Evolutionary conservation across 1,284 basidiomycete genomes (phyloP).

Genomic region (Fomitopsis schrenkii): DNA sequence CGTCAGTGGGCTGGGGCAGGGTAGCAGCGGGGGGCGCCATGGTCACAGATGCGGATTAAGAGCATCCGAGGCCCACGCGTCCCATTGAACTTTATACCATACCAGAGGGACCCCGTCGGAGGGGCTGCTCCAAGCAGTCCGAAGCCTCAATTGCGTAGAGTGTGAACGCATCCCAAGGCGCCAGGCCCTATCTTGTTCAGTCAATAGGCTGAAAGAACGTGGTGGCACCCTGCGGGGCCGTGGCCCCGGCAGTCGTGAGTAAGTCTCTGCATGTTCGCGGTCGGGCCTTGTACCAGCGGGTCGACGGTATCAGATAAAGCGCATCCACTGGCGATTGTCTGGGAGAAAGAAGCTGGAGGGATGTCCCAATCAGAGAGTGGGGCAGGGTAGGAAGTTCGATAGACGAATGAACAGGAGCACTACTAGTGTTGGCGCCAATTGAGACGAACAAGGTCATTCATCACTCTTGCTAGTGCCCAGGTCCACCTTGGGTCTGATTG

Average conservation of each 20-base stretch:
- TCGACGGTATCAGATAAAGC: constrained; percentile 1
- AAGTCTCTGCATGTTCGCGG: background rate
- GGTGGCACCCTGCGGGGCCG: background rate
- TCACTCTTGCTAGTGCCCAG: no score
- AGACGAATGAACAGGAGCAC: no score
- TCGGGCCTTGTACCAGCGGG: background rate
- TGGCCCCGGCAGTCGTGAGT: background rate
- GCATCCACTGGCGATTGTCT: background rate
- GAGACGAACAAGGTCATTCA: no score
- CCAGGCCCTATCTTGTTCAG: background rate
- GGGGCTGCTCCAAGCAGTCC: background rate
- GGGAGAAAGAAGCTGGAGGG: background rate
- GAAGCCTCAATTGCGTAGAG: background rate
- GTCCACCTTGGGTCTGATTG: no score
- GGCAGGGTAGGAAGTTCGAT: background rate
- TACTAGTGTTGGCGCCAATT: no score
- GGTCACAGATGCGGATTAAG: background rate
- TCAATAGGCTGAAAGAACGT: background rate
- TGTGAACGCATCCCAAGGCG: background rate
- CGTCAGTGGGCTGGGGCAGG: constrained; percentile 19
- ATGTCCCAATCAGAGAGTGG: background rate
- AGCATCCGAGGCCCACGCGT: background rate
- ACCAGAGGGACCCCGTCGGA: background rate
- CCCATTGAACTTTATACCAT: background rate
- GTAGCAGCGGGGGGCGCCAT: constrained; percentile 33